Evolutionary conservation across 106 monocot species (phyloP).

Genomic region (Apostasia ramifera): DNA sequence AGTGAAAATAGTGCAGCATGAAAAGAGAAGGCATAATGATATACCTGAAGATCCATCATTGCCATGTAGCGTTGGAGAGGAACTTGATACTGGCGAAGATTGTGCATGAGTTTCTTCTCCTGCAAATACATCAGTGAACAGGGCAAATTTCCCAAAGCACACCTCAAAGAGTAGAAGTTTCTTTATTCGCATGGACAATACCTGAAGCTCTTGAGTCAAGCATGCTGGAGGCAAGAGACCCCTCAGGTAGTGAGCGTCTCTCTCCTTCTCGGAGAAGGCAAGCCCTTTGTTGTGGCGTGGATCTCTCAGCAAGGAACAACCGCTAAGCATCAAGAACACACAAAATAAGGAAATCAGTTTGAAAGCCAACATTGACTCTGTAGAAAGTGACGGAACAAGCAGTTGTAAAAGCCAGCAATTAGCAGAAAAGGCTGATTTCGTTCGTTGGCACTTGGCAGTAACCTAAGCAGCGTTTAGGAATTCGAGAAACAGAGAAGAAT

Average conservation of each 20-base stretch:
- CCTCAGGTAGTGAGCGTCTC: constrained; percentile 80
- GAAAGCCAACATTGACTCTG: no score
- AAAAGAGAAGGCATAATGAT: not conserved
- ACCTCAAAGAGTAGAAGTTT: not conserved
- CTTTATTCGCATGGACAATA: not conserved
- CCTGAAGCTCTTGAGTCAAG: constrained; percentile 64
- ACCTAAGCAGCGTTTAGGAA: no score
- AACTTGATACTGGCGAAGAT: constrained; percentile 66
- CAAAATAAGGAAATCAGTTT: no score
- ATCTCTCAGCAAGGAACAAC: constrained; percentile 76
- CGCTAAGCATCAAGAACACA: constrained; percentile 20
- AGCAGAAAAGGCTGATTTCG: no score
- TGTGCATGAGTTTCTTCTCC: constrained; percentile 81
- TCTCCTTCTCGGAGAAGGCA: constrained; percentile 75
- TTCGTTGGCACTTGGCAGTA: no score
- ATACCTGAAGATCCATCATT: constrained; percentile 89
- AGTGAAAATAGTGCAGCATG: not conserved
- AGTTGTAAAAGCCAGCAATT: no score
- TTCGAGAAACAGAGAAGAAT: no score
- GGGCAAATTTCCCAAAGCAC: not conserved
- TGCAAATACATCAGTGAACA: constrained; percentile 5
- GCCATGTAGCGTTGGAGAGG: constrained; percentile 83
- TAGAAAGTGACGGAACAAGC: no score
- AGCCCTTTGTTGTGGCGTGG: constrained; percentile 91
- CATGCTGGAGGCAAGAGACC: constrained; percentile 72